These are phyloP conservation scores for Sungouiella thailandica DNA, from an alignment of 805 yeast genomes.

Conservation along the genomic window DNA sequence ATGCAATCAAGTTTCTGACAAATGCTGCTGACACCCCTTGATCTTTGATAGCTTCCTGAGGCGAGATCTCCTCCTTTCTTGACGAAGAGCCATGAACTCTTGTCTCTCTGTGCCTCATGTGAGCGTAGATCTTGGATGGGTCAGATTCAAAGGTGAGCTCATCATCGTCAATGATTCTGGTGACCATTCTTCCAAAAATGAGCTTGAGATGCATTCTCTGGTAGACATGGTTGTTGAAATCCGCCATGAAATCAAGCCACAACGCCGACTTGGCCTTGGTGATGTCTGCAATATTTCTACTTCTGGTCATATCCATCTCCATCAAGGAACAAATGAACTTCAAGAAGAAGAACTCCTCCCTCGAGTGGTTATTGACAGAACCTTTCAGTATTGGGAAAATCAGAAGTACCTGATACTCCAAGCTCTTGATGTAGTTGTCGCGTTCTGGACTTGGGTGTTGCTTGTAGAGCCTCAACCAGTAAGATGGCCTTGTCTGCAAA, in stretches of 20 bases:
- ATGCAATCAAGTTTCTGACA: slow-evolving; percentile 63
- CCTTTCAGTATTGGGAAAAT: slow-evolving; percentile 30
- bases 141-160: slow-evolving; percentile 72
- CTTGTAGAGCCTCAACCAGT: slow-evolving; percentile 54
- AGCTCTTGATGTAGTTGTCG: slow-evolving; percentile 13
- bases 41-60: slow-evolving; percentile 74
- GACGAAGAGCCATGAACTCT: slow-evolving; percentile 31
- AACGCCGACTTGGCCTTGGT: slow-evolving; percentile 31
- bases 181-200: slow-evolving; percentile 35
- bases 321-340: slow-evolving; percentile 50
- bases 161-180: slow-evolving; percentile 39
- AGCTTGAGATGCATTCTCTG: slow-evolving; percentile 43
- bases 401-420: slow-evolving; percentile 19
- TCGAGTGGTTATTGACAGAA: slow-evolving; percentile 32
- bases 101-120: slow-evolving; percentile 34
- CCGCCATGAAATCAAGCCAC: slow-evolving; percentile 43
- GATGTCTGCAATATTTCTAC: slow-evolving; percentile 30
- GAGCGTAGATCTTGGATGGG: slow-evolving; percentile 55
- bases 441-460: slow-evolving; percentile 18
- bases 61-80: slow-evolving; percentile 34
- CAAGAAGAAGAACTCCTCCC: slow-evolving; percentile 70
- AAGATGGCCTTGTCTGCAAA: slow-evolving; percentile 76
- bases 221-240: slow-evolving; percentile 43
- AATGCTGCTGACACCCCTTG: slow-evolving; percentile 66
- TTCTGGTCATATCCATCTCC: slow-evolving; percentile 32